Base-by-base conservation (phyloP, 2,329 filamentous ascomycete species). In the Fusarium continuum region DNA sequence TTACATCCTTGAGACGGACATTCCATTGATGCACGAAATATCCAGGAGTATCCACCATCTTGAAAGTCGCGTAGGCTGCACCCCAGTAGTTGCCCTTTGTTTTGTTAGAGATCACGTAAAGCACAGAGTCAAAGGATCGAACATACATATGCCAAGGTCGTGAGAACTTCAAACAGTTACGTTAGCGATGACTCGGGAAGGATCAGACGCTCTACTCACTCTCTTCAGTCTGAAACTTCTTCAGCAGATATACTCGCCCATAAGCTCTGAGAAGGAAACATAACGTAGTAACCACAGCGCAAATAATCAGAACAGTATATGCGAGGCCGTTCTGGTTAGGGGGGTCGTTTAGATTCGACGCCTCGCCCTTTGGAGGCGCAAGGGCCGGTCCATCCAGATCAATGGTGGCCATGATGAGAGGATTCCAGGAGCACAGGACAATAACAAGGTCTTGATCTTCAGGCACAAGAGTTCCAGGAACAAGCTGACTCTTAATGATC, bases 1-100 rank as follows among this genome's bases (percentile, higher is more conserved):
- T 62, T 16, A 73, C 54, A 26, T 75, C 72, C 14, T 66, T 47
- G 7, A 73, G 56, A 7, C 53, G 60, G 4, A 77, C 55, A 47
- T 78, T 61, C 70, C 71, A 78, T 38, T 71, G 66, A 54, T 77
- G 76, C 7, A 78, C 74, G 48, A 73, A 77, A 46, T 75, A 78
- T 13, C 76, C 76, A 4, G 73, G 72, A 0, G 56, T 64, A 3
- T 68, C 36, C 16, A 74, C 60, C 50, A 77, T 55, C 5, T 36
- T 46, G 50, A 65, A 72, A 8, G 52, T 55, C 6, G 62, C 59
- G 23, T 67, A 71, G 17, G 63, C 55, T 6, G 55, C 55, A n/a
- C 68, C 72, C 46, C 60, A 64, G 49, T 59, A 68, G 9, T 23
- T 36, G 5, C 41, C 54, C 54, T 61, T 23, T 8, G 1, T 23